Conservation (phyloP, 164 flowering plant species). For the Aristolochia contorta region DNA sequence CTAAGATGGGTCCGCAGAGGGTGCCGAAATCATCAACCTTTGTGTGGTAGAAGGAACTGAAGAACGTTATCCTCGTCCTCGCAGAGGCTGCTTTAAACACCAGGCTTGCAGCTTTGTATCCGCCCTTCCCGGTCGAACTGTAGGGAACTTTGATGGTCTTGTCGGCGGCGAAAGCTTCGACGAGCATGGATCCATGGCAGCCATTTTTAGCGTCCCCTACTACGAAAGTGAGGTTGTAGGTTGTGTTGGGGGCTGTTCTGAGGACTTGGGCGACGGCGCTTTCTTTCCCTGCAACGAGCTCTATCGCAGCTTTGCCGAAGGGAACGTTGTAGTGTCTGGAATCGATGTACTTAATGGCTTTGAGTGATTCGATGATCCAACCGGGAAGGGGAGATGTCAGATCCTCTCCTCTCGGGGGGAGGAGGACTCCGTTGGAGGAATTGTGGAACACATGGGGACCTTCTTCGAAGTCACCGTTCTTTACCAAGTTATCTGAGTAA, state of each 20-base stretch:
- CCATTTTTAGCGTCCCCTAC: slow-evolving; percentile 82
- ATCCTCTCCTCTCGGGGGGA: slow-evolving; percentile 76
- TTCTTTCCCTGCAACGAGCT: slow-evolving; percentile 85
- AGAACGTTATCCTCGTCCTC: slow-evolving; percentile 78
- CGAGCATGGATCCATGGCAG: slow-evolving; percentile 87
- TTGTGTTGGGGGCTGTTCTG: slow-evolving; percentile 47
- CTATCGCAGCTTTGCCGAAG: slow-evolving; percentile 52
- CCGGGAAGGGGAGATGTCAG: slow-evolving; percentile 77
- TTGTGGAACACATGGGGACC: slow-evolving; percentile 62
- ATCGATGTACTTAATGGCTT: slow-evolving; percentile 81
- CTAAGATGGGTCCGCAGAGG: slow-evolving; percentile 84
- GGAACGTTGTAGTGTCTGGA: slow-evolving; percentile 72
- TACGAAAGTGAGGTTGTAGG: slow-evolving; percentile 46
- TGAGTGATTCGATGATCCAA: slow-evolving; percentile 88
- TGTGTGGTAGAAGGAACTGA: slow-evolving; percentile 78
- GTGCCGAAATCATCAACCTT: slow-evolving; percentile 53
- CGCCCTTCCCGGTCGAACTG: slow-evolving; percentile 52
- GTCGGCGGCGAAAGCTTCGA: slow-evolving; percentile 75
- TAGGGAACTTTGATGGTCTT: slow-evolving; percentile 55
- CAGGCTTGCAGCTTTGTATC: slow-evolving; percentile 33
- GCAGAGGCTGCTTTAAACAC: slow-evolving; percentile 45
- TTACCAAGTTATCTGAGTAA: slow-evolving; percentile 51
- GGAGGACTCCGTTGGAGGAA: slow-evolving; percentile 66
- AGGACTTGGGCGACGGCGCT: slow-evolving; percentile 81
- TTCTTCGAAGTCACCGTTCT: slow-evolving; percentile 71